A percentile compares a stretch with the other conserved stretches of the same genome.
Conservation (phyloP, 108 stramenopile species). For the Nitzschia palea region DNA sequence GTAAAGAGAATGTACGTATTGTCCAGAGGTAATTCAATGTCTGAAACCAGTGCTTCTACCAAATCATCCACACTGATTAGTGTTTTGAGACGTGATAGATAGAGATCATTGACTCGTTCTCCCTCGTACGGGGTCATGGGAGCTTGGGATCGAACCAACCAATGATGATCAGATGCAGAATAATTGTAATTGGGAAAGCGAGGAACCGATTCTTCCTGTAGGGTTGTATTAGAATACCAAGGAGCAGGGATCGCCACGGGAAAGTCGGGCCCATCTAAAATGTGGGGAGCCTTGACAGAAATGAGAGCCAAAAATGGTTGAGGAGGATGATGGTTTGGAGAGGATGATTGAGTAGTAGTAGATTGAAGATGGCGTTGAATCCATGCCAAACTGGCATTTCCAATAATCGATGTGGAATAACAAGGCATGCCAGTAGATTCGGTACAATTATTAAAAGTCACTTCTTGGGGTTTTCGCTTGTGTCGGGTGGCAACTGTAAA, state of each 20-base stretch:
- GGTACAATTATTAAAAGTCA: conserved; percentile 33
- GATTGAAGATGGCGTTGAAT: conserved; percentile 21
- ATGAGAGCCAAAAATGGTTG: conserved; percentile 42
- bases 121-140: conserved; percentile 23
- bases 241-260: conserved; percentile 47
- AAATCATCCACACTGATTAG: conserved; percentile 50
- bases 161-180: conserved; percentile 24
- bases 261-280: conserved; percentile 40
- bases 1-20: conserved; percentile 53
- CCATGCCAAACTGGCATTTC: conserved; percentile 49
- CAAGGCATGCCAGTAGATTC: conserved; percentile 29
- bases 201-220: conserved; percentile 28
- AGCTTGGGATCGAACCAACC: conserved; percentile 31
- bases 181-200: conserved; percentile 53
- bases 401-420: conserved; percentile 41
- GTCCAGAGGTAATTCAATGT: conserved; percentile 4
- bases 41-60: conserved; percentile 29
- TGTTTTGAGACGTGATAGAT: conserved; percentile 30
- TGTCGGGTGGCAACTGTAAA: conserved; percentile 13
- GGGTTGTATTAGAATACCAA: conserved; percentile 34
- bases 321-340: neutral
- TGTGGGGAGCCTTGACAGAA: conserved; percentile 51
- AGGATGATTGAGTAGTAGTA: neutral
- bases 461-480: neutral
- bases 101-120: conserved; percentile 32